Percentiles rank a stretch among this genome's conserved stretches.
phyloP scores from a whole-genome alignment of 352 stramenopile species.

The Saprolegnia parasitica region DNA sequence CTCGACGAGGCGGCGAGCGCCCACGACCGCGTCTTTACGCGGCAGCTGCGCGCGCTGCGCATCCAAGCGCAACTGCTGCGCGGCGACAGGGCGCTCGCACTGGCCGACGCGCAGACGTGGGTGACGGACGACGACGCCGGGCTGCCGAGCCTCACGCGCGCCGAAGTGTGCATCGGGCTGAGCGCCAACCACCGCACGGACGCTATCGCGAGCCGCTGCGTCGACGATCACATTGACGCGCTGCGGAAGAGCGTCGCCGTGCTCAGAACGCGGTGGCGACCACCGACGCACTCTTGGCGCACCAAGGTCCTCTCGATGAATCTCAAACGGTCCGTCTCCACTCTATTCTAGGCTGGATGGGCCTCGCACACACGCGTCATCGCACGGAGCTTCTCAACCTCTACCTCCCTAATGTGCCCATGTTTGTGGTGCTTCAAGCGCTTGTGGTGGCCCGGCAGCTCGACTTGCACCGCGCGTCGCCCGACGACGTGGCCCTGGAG shows the following conservation, averaged over 20 bases:
- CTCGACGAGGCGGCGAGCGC: not conserved
- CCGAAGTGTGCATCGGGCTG: conserved; percentile 7
- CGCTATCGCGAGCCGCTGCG: not conserved
- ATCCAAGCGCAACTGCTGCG: conserved; percentile 17
- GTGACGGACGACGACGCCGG: not conserved
- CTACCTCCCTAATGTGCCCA: conserved; percentile 8
- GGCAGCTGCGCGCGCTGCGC: conserved; percentile 1
- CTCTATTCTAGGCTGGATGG: conserved; percentile 25
- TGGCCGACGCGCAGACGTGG: not conserved
- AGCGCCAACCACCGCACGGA: conserved; percentile 2
- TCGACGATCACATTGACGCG: not conserved
- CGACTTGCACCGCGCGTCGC: not conserved
- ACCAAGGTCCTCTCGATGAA: not conserved
- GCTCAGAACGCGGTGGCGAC: not conserved
- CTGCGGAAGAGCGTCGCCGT: not conserved
- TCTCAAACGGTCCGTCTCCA: not conserved
- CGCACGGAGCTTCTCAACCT: conserved; percentile 11
- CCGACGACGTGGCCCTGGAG: not conserved
- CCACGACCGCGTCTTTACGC: conserved; percentile 1
- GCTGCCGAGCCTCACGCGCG: not conserved
- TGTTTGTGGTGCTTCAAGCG: conserved; percentile 6
- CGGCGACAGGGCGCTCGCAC: not conserved
- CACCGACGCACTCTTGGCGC: conserved; percentile 1
- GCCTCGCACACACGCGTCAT: not conserved
- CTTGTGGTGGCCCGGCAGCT: not conserved